phyloP scores from a whole-genome alignment of 768 basidiomycete genomes.

The Russula vinacea region DNA sequence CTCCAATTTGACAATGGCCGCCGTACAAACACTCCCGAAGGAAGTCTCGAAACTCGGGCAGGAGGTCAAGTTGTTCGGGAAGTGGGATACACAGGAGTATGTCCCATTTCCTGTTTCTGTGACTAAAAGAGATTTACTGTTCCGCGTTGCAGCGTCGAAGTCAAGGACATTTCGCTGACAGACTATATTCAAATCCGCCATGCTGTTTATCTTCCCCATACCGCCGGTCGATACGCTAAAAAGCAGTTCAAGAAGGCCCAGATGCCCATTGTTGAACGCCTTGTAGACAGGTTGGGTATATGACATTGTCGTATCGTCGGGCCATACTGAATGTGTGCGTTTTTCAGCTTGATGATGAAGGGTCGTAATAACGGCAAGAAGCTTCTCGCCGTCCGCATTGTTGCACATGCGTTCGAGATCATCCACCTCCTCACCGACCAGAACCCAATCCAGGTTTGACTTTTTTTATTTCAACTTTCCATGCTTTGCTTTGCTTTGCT shows the following conservation, averaged over 20 bases:
- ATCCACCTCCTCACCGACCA: conserved; percentile 99
- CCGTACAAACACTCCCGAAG: conserved; percentile 70
- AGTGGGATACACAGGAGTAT: conserved; percentile 98
- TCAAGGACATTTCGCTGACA: conserved; percentile 97
- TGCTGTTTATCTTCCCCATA: conserved; percentile 96
- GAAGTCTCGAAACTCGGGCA: conserved; percentile 77
- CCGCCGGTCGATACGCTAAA: conserved; percentile 98
- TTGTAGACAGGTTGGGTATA: conserved; percentile 88
- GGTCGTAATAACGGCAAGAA: conserved; percentile 99
- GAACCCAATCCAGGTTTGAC: conserved; percentile 93
- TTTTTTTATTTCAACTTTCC: conserved; percentile 11
- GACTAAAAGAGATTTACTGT: neutral
- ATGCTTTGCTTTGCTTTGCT: neutral
- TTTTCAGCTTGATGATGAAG: conserved; percentile 97
- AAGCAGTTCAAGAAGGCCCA: conserved; percentile 99
- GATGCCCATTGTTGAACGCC: conserved; percentile 99
- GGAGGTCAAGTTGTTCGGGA: conserved; percentile 95
- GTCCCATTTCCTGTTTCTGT: conserved; percentile 36
- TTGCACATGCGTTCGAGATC: conserved; percentile 99
- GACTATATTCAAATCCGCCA: conserved; percentile 99
- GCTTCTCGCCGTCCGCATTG: conserved; percentile 97
- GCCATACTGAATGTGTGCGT: neutral
- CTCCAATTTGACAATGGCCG: conserved; percentile 52
- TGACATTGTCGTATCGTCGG: neutral
- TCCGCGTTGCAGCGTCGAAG: conserved; percentile 69